These are phyloP conservation scores for Aspergillus ibericus DNA, from an alignment of 2,329 filamentous ascomycete species.

Conservation along the genomic window DNA sequence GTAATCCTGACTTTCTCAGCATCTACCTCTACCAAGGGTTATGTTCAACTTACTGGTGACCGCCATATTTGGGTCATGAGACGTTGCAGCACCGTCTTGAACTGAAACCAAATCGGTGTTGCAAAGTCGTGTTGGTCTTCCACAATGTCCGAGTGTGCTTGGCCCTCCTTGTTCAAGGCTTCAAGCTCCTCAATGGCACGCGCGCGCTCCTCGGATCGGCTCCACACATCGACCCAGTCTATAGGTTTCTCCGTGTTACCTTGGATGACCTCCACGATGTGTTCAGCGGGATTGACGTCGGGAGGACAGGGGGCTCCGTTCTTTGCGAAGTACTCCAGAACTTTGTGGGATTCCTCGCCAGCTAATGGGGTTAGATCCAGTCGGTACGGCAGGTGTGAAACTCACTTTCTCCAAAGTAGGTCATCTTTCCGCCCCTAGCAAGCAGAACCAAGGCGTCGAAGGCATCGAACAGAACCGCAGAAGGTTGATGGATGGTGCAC, in stretches of 20 bases:
- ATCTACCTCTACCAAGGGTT: too few species aligned
- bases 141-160: constrained; percentile 22
- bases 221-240: constrained; percentile 39
- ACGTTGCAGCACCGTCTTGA: constrained; percentile 36
- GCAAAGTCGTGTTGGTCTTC: constrained; percentile 40
- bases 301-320: constrained; percentile 56
- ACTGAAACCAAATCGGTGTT: constrained; percentile 42
- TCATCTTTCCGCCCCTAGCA: constrained; percentile 63
- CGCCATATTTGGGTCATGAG: constrained; percentile 36
- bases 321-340: constrained; percentile 50
- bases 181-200: constrained; percentile 28
- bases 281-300: constrained; percentile 55
- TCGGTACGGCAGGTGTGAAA: neutral
- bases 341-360: constrained; percentile 42
- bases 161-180: constrained; percentile 23
- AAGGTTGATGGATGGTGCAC: constrained; percentile 69
- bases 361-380: constrained; percentile 17
- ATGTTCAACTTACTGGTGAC: constrained; percentile 28
- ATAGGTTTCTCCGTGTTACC: constrained; percentile 22
- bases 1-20: constrained; percentile 33
- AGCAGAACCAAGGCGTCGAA: constrained; percentile 67
- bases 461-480: constrained; percentile 63
- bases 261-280: constrained; percentile 42
- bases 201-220: constrained; percentile 28
- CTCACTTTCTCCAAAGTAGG: constrained; percentile 63